These are phyloP conservation scores for Rutstroemia sp. DNA, from an alignment of 2,329 filamentous ascomycete genomes.

Conservation along the genomic window DNA sequence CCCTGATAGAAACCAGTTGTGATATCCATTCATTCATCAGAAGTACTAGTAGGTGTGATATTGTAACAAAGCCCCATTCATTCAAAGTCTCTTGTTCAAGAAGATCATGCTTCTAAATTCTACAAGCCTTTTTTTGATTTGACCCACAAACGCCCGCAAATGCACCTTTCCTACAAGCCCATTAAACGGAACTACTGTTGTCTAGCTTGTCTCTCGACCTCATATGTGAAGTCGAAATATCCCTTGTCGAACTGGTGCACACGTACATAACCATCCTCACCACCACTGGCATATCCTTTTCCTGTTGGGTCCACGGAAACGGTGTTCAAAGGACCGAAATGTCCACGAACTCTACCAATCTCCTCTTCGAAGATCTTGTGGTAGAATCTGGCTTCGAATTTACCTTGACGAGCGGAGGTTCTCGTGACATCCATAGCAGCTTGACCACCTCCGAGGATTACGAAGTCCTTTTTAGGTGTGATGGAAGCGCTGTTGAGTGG, in stretches of 20 bases:
- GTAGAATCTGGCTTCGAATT: constrained; percentile 99
- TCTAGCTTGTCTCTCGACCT: constrained; percentile 78
- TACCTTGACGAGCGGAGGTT: constrained; percentile 82
- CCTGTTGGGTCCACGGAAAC: constrained; percentile 89
- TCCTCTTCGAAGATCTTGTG: constrained; percentile 99
- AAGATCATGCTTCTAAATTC: constrained; percentile 3
- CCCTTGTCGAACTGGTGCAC: constrained; percentile 98
- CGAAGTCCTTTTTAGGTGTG: constrained; percentile 92
- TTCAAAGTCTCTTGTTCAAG: constrained; percentile 3
- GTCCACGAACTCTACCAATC: constrained; percentile 91
- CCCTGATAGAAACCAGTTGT: too few species aligned
- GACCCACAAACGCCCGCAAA: constrained; percentile 25
- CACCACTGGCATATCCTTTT: constrained; percentile 87
- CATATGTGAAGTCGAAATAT: constrained; percentile 98
- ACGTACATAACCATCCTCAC: constrained; percentile 97
- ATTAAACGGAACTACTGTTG: constrained; percentile 22
- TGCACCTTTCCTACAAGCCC: constrained; percentile 18
- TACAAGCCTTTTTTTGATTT: constrained; percentile 9
- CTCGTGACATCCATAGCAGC: constrained; percentile 98
- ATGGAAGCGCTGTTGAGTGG: constrained; percentile 94
- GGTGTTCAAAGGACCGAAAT: constrained; percentile 85
- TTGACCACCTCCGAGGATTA: constrained; percentile 96
- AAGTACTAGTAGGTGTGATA: background rate
- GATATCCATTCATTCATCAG: too few species aligned
- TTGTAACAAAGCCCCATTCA: background rate